These are phyloP conservation scores for Penicillium sclerotigenum DNA, from an alignment of 2,329 filamentous ascomycete genomes.

Conservation along the genomic window DNA sequence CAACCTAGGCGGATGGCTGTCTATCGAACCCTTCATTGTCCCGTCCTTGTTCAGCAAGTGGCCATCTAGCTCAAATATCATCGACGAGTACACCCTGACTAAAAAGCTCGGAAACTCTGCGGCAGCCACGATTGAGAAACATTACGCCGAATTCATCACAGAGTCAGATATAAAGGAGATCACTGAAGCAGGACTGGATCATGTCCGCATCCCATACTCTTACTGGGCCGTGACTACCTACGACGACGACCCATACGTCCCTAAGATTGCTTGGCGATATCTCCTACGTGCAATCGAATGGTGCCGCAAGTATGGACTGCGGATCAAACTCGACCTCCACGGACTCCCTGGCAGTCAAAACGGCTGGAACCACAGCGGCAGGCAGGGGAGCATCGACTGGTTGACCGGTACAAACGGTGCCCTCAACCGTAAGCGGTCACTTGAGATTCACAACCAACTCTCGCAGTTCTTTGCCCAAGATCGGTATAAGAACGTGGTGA, in stretches of 20 bases:
- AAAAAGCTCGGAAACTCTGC: slow-evolving; percentile 64
- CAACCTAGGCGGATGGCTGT: slow-evolving; percentile 91
- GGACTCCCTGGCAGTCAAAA: slow-evolving; percentile 92
- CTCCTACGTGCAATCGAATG: slow-evolving; percentile 90
- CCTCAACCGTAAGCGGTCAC: slow-evolving; percentile 72
- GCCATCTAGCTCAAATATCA: slow-evolving; percentile 58
- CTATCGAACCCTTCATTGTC: slow-evolving; percentile 90
- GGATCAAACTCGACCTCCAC: slow-evolving; percentile 90
- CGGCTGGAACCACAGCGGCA: slow-evolving; percentile 94
- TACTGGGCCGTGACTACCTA: slow-evolving; percentile 94
- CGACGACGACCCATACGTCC: slow-evolving; percentile 80
- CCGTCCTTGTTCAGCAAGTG: slow-evolving; percentile 81
- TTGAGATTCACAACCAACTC: slow-evolving; percentile 82
- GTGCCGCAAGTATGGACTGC: slow-evolving; percentile 84
- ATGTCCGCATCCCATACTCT: slow-evolving; percentile 91
- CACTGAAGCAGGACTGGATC: slow-evolving; percentile 81
- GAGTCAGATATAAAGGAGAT: slow-evolving; percentile 83
- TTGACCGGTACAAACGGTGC: slow-evolving; percentile 83
- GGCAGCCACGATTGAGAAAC: slow-evolving; percentile 73
- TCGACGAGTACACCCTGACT: slow-evolving; percentile 85
- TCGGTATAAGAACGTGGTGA: slow-evolving; percentile 86
- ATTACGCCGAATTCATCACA: slow-evolving; percentile 86
- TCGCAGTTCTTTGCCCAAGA: slow-evolving; percentile 90
- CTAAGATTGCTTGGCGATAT: slow-evolving; percentile 87
- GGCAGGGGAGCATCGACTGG: slow-evolving; percentile 78